Conservation (phyloP, 164 flowering plant species). For the Vitis cinerea region DNA sequence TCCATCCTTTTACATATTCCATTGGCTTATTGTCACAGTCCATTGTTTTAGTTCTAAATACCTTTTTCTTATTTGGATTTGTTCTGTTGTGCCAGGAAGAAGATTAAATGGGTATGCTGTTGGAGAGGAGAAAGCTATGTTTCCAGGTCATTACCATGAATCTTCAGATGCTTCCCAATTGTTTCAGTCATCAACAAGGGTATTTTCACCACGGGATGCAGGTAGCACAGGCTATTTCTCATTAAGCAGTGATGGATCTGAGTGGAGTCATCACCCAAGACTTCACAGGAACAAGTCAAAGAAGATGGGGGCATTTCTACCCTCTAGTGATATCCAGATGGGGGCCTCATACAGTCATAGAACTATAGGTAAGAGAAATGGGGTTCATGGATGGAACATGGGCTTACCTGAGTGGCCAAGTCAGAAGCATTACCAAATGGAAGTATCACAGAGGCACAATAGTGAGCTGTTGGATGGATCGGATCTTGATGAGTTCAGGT, state of each 20-base stretch:
- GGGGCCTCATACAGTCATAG: slow-evolving; percentile 34
- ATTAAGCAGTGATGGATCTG: slow-evolving; percentile 44
- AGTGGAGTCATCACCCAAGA: slow-evolving; percentile 44
- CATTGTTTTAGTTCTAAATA: background rate
- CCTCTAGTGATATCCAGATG: slow-evolving; percentile 30
- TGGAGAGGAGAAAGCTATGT: slow-evolving; percentile 55
- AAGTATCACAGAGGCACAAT: slow-evolving; percentile 31
- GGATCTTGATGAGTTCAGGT: slow-evolving; percentile 73
- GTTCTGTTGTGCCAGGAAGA: slow-evolving; percentile 47
- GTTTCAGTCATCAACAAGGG: slow-evolving; percentile 42
- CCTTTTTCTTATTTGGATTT: background rate
- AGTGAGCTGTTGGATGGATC: slow-evolving; percentile 46
- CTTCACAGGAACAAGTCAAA: slow-evolving; percentile 49
- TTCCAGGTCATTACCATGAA: slow-evolving; percentile 36
- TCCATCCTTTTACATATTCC: background rate
- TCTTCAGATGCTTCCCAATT: slow-evolving; percentile 56
- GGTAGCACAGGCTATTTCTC: slow-evolving; percentile 37
- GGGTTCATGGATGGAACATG: slow-evolving; percentile 38
- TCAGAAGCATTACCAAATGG: slow-evolving; percentile 36
- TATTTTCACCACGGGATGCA: slow-evolving; percentile 56
- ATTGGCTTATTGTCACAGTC: background rate
- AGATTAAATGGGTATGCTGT: slow-evolving; percentile 51
- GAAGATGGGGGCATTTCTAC: slow-evolving; percentile 38
- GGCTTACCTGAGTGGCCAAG: slow-evolving; percentile 51
- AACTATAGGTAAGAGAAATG: slow-evolving; percentile 43